A percentile compares a stretch with the other conserved stretches of the same genome.
Conservation (phyloP, 768 basidiomycete genomes). For the Hypholoma fasciculare region DNA sequence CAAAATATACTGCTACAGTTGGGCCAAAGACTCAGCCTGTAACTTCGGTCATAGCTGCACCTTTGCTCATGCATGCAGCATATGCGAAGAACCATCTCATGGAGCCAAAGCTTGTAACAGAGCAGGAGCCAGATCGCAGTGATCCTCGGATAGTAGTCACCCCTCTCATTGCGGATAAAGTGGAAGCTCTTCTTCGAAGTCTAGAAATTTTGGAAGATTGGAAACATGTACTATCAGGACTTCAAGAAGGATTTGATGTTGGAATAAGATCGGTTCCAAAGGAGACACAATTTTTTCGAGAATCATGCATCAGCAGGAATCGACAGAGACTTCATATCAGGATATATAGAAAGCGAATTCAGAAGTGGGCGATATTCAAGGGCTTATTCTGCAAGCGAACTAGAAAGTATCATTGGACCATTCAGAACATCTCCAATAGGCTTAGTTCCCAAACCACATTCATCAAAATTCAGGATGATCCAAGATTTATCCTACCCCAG, state of each 20-base stretch:
- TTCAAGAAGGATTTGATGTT: conserved; percentile 35
- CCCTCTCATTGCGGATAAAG: not conserved
- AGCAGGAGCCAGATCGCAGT: not conserved
- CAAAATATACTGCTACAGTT: not conserved
- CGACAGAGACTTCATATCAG: conserved; percentile 27
- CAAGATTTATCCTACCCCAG: conserved; percentile 31
- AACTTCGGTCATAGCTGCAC: not conserved
- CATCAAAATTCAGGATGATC: conserved; percentile 20
- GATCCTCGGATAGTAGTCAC: not conserved
- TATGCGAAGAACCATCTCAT: not conserved
- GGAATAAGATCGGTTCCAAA: conserved; percentile 21
- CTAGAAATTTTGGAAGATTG: not conserved
- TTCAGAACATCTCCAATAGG: conserved; percentile 18
- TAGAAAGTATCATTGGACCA: conserved; percentile 36
- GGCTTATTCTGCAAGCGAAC: conserved; percentile 13
- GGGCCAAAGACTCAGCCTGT: not conserved
- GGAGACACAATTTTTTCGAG: conserved; percentile 24
- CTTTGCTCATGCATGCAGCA: not conserved
- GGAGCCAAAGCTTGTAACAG: not conserved
- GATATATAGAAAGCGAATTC: conserved; percentile 32
- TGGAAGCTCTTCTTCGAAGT: not conserved
- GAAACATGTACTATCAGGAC: conserved; percentile 27
- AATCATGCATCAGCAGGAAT: conserved; percentile 32
- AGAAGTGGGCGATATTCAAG: conserved; percentile 29
- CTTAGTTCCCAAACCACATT: conserved; percentile 34